Base-by-base conservation (phyloP, 495 filamentous ascomycete species). In the Annulohypoxylon moriforme region DNA sequence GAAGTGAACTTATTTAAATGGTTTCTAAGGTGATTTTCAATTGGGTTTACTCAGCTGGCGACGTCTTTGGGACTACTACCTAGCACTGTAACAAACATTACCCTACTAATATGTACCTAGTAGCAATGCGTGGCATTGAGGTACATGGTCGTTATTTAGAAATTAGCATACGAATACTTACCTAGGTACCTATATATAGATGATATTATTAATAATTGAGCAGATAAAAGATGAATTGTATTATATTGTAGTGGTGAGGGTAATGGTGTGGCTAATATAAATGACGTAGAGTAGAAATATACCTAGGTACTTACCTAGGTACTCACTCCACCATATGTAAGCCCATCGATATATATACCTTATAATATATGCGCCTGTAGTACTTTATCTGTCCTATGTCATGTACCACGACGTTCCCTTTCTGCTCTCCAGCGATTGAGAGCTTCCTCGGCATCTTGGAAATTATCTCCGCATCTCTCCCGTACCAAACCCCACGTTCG, bases 401-500 rank as follows among this genome's bases (percentile, higher is more conserved):
- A 76, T 22, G 62, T 14, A 47, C 44, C 50, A 29, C 42, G 66
- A 4, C 31, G 42, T 44, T 68, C 71, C 64, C 74, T 65, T 27
- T 31, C 69, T 18, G 63, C 31, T 53, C 82, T 83, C 77, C 83
- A 80, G 61, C 79, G 71, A 79, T 83, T 77, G 84, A 89, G 88
- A 86, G 84, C 86, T 22, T 83, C 83, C 72, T 94, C 88, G 84
- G 90, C 92, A 2, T 83, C 77, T 8, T 79, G 78, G 4, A 82
- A 84, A 31, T 79, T 77, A 61, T 83, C 85, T 18, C 88, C 89
- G 77, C 96, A 99, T 74, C 93, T 85, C 66, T 95, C 93, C 11
- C 81, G 84, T n/a, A 98, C 87, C 36, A 97, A 74, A 1, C 85
- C 85, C 96, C 96, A 99, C 4, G 90, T 96, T 69, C 94, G 85